Evolutionary conservation across 345 rosid species (phyloP).

Genomic region (Pistacia integerrima): DNA sequence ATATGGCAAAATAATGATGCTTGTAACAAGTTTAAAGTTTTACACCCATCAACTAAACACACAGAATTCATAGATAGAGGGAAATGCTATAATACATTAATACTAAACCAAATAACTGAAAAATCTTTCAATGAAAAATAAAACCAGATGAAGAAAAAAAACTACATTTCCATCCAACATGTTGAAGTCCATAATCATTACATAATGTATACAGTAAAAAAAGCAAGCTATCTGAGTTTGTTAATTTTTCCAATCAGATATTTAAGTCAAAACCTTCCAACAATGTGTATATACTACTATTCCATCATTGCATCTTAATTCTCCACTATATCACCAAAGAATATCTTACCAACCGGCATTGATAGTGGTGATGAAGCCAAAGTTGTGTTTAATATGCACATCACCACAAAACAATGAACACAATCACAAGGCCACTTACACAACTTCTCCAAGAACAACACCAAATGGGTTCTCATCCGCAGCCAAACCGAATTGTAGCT

Average conservation of each 20-base stretch:
- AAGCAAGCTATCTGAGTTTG: no score
- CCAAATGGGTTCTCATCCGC: no score
- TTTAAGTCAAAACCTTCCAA: neutral
- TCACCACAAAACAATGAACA: no score
- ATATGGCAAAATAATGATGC: neutral
- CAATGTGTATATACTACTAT: neutral
- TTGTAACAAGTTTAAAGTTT: neutral
- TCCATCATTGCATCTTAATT: neutral
- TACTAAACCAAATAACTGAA: neutral
- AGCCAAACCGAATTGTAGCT: no score
- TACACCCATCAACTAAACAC: neutral
- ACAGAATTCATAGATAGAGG: no score
- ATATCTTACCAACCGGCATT: slow-evolving; percentile 88
- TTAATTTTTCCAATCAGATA: no score
- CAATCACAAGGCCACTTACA: no score
- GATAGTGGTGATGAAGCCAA: slow-evolving; percentile 70
- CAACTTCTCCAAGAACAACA: no score
- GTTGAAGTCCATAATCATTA: neutral
- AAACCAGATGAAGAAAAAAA: neutral
- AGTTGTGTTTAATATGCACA: neutral
- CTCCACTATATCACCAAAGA: neutral
- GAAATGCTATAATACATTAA: neutral
- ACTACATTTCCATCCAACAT: neutral
- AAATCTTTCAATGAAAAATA: neutral
- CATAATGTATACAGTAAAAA: neutral